Evolutionary conservation across 345 rosid species (phyloP).

Genomic region (Eucalyptus coolabah): DNA sequence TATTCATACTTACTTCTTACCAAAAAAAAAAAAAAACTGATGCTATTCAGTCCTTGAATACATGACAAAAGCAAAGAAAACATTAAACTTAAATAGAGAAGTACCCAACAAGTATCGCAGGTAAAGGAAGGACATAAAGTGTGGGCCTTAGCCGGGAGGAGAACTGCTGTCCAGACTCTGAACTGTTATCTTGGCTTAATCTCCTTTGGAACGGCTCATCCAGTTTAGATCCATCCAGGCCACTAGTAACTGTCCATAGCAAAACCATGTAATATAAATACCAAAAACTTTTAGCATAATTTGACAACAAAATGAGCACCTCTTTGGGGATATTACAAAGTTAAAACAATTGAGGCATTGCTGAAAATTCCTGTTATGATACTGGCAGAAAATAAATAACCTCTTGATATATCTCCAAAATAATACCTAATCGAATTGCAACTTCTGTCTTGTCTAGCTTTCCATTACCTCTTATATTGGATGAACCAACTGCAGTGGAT

Average conservation of each 20-base stretch:
- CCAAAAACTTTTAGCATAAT: background rate
- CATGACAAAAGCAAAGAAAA: background rate
- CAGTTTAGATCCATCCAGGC: slow-evolving; percentile 47
- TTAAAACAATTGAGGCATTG: background rate
- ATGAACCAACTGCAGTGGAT: slow-evolving; percentile 43
- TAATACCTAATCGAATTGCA: background rate
- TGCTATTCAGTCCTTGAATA: background rate
- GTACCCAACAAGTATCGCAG: slow-evolving; percentile 95
- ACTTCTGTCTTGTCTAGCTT: background rate
- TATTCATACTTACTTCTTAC: background rate
- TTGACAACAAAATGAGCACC: background rate
- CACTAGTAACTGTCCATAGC: slow-evolving; percentile 15
- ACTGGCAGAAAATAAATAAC: background rate
- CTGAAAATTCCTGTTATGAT: background rate
- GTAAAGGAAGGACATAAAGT: slow-evolving; percentile 78
- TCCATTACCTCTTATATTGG: slow-evolving; percentile 37
- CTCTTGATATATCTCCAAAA: background rate
- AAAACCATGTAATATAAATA: background rate
- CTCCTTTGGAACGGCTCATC: slow-evolving; percentile 70
- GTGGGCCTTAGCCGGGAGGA: slow-evolving; percentile 49
- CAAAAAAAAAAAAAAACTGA: background rate
- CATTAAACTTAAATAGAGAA: background rate
- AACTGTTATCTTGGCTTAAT: slow-evolving; percentile 48
- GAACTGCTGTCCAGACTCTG: slow-evolving; percentile 53
- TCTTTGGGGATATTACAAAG: background rate